Evolutionary conservation across 352 stramenopile species (phyloP).

Genomic region (Globisporangium middletonii): DNA sequence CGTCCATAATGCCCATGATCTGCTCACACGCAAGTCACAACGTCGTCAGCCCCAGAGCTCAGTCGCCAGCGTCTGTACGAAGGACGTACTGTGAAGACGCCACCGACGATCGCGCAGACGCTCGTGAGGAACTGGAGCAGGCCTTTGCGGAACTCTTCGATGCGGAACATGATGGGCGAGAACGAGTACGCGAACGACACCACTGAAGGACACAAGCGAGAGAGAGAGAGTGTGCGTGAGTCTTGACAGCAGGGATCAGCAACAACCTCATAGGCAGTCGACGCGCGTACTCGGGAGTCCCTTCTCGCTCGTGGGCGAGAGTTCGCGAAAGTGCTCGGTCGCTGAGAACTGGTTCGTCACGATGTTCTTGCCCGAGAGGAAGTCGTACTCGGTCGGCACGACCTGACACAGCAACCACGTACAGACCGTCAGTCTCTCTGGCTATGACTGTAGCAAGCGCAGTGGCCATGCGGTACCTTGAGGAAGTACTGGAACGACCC

Average conservation of each 20-base stretch:
- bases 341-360: conserved; percentile 98
- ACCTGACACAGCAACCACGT: conserved; percentile 51
- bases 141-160: conserved; percentile 91
- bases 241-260: neutral
- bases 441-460: too few species aligned
- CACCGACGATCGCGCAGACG: conserved; percentile 90
- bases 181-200: conserved; percentile 98
- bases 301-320: conserved; percentile 84
- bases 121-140: conserved; percentile 90
- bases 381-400: conserved; percentile 94
- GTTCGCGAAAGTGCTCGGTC: conserved; percentile 92
- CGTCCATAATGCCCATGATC: conserved; percentile 74
- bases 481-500: conserved; percentile 84
- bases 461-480: conserved; percentile 30
- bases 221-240: conserved; percentile 13
- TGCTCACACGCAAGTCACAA: conserved; percentile 4
- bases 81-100: conserved; percentile 80
- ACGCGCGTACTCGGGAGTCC: conserved; percentile 58
- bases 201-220: conserved; percentile 40
- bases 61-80: too few species aligned
- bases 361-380: conserved; percentile 82
- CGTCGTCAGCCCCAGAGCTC: too few species aligned
- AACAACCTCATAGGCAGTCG: conserved; percentile 13
- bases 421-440: too few species aligned
- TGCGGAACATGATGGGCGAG: conserved; percentile 93